Conservation (phyloP, 371 early-diverging fungal species). For the Lichtheimia ornata region DNA sequence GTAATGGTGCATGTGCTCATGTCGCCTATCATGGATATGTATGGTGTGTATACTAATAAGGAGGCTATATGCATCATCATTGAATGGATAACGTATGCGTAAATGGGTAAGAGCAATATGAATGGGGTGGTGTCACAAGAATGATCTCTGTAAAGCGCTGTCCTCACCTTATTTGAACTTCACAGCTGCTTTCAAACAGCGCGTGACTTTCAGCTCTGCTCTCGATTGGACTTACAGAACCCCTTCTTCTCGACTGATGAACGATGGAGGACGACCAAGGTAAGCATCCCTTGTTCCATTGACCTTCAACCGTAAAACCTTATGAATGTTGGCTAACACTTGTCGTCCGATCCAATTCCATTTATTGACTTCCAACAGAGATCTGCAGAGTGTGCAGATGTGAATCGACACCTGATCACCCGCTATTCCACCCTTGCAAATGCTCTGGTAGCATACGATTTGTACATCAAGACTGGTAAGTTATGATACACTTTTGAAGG, state of each 20-base stretch:
- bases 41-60: no score
- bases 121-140: no score
- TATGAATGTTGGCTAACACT: neutral
- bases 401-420: constrained; percentile 74
- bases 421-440: constrained; percentile 88
- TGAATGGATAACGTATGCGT: no score
- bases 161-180: no score
- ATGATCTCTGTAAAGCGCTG: no score
- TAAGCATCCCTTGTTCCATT: constrained; percentile 2
- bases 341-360: neutral
- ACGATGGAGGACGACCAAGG: constrained; percentile 29
- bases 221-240: no score
- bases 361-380: constrained; percentile 27
- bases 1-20: no score
- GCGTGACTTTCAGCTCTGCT: no score
- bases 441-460: constrained; percentile 90
- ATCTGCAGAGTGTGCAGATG: constrained; percentile 90
- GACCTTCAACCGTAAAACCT: neutral
- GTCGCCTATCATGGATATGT: no score
- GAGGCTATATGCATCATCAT: no score
- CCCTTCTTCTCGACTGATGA: constrained; percentile 12
- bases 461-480: constrained; percentile 85
- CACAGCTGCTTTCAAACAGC: no score
- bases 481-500: neutral
- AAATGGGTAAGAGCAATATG: no score